These are phyloP conservation scores for Endothia cerciana DNA, from an alignment of 2,329 filamentous ascomycete species.

Conservation along the genomic window DNA sequence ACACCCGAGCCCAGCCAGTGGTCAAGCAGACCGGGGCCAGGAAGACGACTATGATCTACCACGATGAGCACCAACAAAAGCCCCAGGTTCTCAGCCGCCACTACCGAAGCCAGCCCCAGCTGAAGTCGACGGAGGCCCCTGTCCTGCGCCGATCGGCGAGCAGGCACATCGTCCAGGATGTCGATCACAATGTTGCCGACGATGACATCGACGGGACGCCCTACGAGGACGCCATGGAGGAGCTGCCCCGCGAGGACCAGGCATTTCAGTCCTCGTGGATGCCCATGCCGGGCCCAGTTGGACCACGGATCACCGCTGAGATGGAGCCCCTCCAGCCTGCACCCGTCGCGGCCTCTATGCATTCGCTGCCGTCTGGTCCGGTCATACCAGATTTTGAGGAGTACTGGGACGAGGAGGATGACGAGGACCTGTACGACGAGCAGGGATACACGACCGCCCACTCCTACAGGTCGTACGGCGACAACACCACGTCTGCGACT, in stretches of 20 bases:
- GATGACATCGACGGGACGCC: slow-evolving; percentile 46
- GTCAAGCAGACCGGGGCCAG: slow-evolving; percentile 29
- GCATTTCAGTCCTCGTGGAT: slow-evolving; percentile 7
- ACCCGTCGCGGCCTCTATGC: slow-evolving; percentile 10
- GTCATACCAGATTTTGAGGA: slow-evolving; percentile 63
- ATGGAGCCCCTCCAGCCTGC: slow-evolving; percentile 27
- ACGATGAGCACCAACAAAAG: slow-evolving; percentile 37
- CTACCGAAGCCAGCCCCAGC: slow-evolving; percentile 57
- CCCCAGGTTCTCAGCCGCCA: slow-evolving; percentile 43
- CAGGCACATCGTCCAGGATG: slow-evolving; percentile 39
- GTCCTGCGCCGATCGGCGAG: slow-evolving; percentile 50
- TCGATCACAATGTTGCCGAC: not conserved
- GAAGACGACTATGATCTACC: slow-evolving; percentile 36
- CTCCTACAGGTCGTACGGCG: slow-evolving; percentile 74
- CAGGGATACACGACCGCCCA: slow-evolving; percentile 79
- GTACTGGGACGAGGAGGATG: slow-evolving; percentile 79
- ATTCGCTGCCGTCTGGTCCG: slow-evolving; percentile 3
- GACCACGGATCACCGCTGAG: slow-evolving; percentile 16
- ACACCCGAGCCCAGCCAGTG: slow-evolving; percentile 16
- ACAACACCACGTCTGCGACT: slow-evolving; percentile 57
- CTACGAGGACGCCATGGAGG: slow-evolving; percentile 52
- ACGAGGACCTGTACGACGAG: slow-evolving; percentile 64
- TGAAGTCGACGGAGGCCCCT: slow-evolving; percentile 47
- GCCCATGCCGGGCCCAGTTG: slow-evolving; percentile 10
- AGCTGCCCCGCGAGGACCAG: slow-evolving; percentile 37